phyloP scores from a whole-genome alignment of 768 basidiomycete species.

The Amanita exitialis region DNA sequence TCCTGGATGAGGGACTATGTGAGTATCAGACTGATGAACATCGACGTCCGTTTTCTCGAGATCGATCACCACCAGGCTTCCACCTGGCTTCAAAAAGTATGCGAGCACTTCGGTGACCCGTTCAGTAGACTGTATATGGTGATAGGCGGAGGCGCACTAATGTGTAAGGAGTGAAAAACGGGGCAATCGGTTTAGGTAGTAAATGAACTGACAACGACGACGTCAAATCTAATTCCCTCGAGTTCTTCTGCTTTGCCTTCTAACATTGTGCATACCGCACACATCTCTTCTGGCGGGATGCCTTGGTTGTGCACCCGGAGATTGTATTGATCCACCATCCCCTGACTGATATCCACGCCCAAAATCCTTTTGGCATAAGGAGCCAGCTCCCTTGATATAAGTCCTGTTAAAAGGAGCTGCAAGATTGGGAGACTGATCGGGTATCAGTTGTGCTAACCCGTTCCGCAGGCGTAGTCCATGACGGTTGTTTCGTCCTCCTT shows the following conservation, averaged over 20 bases:
- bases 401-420: constrained; percentile 28
- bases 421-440: background rate
- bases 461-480: constrained; percentile 72
- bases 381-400: constrained; percentile 51
- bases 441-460: constrained; percentile 29
- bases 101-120: constrained; percentile 37
- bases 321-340: constrained; percentile 61
- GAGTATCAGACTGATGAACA: constrained; percentile 2
- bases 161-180: background rate
- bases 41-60: constrained; percentile 22
- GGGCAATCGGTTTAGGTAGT: background rate
- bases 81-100: constrained; percentile 44
- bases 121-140: constrained; percentile 45
- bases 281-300: constrained; percentile 55
- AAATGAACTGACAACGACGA: constrained; percentile 46
- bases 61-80: constrained; percentile 46
- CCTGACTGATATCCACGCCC: constrained; percentile 70
- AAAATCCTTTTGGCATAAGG: constrained; percentile 52
- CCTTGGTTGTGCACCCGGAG: constrained; percentile 47
- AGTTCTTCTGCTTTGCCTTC: constrained; percentile 38
- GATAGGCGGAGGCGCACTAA: constrained; percentile 57
- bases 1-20: constrained; percentile 39
- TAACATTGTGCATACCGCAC: constrained; percentile 42
- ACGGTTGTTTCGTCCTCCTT: constrained; percentile 44
- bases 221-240: constrained; percentile 50